Evolutionary conservation across 2,329 filamentous ascomycete species (phyloP), one percentile per base, ranked within the genome.

Genomic region (Aspergillus sp.): DNA sequence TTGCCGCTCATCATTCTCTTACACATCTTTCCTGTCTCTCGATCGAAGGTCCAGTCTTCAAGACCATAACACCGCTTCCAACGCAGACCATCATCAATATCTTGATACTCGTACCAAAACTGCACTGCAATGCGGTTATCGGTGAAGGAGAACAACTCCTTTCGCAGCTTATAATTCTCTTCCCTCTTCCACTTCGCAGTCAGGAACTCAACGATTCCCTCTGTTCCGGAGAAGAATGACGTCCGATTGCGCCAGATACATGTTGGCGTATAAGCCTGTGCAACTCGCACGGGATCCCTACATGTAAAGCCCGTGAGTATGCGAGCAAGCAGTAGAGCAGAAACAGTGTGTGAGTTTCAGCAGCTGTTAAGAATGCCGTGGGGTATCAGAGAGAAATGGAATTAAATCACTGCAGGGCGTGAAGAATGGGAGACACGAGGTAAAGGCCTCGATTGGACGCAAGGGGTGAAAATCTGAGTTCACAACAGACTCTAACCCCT

Each of bases 1-100:
- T 80, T 81, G 4, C 77, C 80, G 62, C 78, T 78, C 79, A 81
- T 81, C 74, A 78, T 78, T 38, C 79, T 71, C 69, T 80, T 80
- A 36, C 71, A 61, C 80, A 81, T 81, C 68, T 78, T 79, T 0
- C 79, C 75, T 1, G 71, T 68, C 55, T 77, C 72, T 15, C 67
- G 68, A 59, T 80, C 77, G 68, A 79, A 81, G 0, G 79, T 81
- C 80, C 80, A 81, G 61, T 81, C 77, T 64, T 81, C 79, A 10
- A 96, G 83, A 0, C 92, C 92, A 70, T 96, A 96, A 48, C 89
- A 92, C n/a, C 91, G 83, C 83, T 89, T 93, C 91, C 91, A 96
- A 73, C 91, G 74, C 76, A 79, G 73, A 10, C 69, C 87, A 39
- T 89, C 88, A 1, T 81, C 68, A 7, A 77, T 77, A 69, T 94